Conservation (phyloP, 2,329 filamentous ascomycete species). For the Cytospora paraplurivora region DNA sequence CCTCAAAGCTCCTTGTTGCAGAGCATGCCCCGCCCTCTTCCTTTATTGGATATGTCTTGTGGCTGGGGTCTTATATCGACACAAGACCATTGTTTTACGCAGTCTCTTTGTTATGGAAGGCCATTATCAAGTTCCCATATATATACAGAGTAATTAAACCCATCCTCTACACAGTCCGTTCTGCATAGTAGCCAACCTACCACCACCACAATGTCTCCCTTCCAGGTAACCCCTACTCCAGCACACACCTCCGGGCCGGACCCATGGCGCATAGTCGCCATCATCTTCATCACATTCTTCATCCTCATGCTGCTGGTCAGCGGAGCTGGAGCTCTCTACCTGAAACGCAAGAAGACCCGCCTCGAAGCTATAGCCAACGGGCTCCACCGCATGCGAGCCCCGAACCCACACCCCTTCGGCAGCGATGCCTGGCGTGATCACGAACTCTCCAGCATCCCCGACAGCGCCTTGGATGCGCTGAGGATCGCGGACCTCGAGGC, state of each 20-base stretch:
- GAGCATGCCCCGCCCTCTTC: background rate
- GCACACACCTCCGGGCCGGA: background rate
- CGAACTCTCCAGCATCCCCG: background rate
- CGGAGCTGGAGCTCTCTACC: background rate
- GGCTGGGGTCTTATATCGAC: background rate
- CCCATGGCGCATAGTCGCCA: background rate
- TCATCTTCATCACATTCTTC: slow-evolving; percentile 10
- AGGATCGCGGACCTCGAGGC: slow-evolving; percentile 6
- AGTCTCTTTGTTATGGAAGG: background rate
- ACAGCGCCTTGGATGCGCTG: background rate
- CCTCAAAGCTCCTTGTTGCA: background rate
- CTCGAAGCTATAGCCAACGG: background rate
- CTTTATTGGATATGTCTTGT: slow-evolving; percentile 7
- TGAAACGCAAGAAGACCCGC: background rate
- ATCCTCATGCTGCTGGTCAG: background rate
- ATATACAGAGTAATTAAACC: background rate
- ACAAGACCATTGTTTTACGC: slow-evolving; percentile 8
- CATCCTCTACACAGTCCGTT: background rate
- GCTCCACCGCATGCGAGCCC: background rate
- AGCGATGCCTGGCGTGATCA: slow-evolving; percentile 1
- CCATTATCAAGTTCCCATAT: background rate
- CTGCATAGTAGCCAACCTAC: background rate
- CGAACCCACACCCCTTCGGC: slow-evolving; percentile 16
- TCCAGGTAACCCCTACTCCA: background rate
- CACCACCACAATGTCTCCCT: background rate